A percentile compares a stretch with the other conserved stretches of the same genome.
Conservation (phyloP, 73 alveolate genomes). For the Stentor roeselii region DNA sequence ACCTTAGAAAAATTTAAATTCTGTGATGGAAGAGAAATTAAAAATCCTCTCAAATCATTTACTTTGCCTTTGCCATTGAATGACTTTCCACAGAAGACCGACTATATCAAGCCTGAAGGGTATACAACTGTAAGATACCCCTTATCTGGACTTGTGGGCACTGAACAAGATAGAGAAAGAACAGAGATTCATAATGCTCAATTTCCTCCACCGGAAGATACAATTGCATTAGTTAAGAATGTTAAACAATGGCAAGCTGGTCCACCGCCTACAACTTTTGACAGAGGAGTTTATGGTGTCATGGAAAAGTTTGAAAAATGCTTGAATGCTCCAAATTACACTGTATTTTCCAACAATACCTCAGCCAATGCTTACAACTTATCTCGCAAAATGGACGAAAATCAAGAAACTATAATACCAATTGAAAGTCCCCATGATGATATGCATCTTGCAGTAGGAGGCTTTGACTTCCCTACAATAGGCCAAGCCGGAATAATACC, state of each 20-base stretch:
- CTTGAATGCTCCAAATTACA: constrained; percentile 24
- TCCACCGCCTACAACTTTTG: neutral
- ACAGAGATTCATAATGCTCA: constrained; percentile 13
- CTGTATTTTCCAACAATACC: neutral
- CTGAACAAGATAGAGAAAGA: neutral
- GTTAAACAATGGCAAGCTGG: neutral
- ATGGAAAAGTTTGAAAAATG: neutral
- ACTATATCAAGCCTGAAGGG: constrained; percentile 8
- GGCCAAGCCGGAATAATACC: neutral
- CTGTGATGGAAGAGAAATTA: no score
- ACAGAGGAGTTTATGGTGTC: no score
- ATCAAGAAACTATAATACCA: neutral
- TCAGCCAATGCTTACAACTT: neutral
- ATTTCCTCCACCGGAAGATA: neutral
- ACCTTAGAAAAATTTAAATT: no score
- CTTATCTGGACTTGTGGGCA: constrained; percentile 16
- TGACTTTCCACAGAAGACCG: no score
- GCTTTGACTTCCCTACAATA: constrained; percentile 4
- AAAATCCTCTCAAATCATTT: no score
- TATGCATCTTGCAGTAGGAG: constrained; percentile 33
- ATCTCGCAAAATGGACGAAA: neutral
- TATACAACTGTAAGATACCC: constrained; percentile 29
- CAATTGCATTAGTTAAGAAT: neutral
- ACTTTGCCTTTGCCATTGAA: no score
- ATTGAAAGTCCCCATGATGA: constrained; percentile 22